Percentiles rank a stretch among this genome's conserved stretches.
Conservation (phyloP, 148 eudicot genomes). For the Chenopodium berlandieri region DNA sequence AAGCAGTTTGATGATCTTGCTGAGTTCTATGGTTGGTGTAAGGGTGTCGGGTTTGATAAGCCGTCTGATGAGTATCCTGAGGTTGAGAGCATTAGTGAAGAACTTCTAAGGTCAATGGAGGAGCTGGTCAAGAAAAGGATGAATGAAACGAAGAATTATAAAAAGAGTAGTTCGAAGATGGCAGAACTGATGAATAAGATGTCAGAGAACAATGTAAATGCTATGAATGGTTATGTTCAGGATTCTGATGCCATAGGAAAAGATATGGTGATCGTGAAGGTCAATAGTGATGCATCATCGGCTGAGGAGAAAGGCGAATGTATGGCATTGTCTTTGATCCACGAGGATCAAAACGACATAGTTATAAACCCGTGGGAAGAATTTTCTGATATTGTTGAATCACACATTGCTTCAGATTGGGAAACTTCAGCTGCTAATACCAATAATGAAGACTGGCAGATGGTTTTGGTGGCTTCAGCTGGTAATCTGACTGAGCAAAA, state of each 20-base stretch:
- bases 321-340: conserved; percentile 41
- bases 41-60: conserved; percentile 47
- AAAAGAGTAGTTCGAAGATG: conserved; percentile 18
- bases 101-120: conserved; percentile 45
- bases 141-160: conserved; percentile 18
- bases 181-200: not conserved
- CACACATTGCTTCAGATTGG: conserved; percentile 33
- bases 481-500: conserved; percentile 40
- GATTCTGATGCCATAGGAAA: not conserved
- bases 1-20: conserved; percentile 55
- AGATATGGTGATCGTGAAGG: conserved; percentile 44
- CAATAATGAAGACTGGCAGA: conserved; percentile 52
- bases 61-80: conserved; percentile 51
- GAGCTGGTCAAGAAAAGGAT: conserved; percentile 45
- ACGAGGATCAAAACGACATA: conserved; percentile 16
- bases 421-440: conserved; percentile 34
- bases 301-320: conserved; percentile 38
- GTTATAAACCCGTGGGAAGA: conserved; percentile 40
- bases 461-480: conserved; percentile 50
- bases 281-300: conserved; percentile 27
- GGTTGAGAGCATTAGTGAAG: conserved; percentile 46
- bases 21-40: conserved; percentile 49
- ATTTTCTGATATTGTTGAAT: conserved; percentile 28
- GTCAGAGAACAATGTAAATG: not conserved
- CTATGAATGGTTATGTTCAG: not conserved